Percentiles rank a stretch among this genome's conserved stretches.
These are phyloP conservation scores for Trametes polyzona DNA, from an alignment of 1,284 basidiomycete genomes.

Conservation along the genomic window DNA sequence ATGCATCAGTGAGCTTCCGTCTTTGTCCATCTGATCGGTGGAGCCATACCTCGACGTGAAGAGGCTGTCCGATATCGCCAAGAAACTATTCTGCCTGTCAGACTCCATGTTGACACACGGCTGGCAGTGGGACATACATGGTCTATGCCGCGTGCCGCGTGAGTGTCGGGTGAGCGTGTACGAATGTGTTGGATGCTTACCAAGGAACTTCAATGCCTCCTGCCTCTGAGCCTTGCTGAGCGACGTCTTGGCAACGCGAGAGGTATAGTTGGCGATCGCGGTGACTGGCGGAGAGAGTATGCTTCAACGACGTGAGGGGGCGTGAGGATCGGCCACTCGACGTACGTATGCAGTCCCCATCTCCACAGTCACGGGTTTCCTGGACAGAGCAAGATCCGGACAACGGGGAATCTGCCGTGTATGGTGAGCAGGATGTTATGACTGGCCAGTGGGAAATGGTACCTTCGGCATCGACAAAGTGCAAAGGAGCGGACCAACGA, in stretches of 20 bases:
- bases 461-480: conserved; percentile 24
- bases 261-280: conserved; percentile 60
- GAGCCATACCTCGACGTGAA: conserved; percentile 26
- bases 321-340: neutral
- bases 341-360: conserved; percentile 17
- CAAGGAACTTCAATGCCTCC: conserved; percentile 55
- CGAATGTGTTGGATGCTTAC: conserved; percentile 17
- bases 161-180: neutral
- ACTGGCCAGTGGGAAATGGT: too few species aligned
- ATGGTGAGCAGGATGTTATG: neutral
- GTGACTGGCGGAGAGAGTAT: neutral
- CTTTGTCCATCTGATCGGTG: conserved; percentile 13
- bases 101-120: too few species aligned
- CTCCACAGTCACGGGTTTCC: conserved; percentile 19
- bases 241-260: conserved; percentile 47
- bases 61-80: conserved; percentile 19
- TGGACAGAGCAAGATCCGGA: conserved; percentile 20
- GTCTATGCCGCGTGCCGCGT: neutral
- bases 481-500: conserved; percentile 16
- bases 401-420: neutral
- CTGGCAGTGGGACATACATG: conserved; percentile 35
- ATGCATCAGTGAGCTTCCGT: too few species aligned
- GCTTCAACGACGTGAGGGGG: too few species aligned
- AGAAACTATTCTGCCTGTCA: conserved; percentile 38
- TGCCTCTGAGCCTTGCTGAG: conserved; percentile 46